Evolutionary conservation across 306 rosid genomes (phyloP).

Genomic region (Hylodesmum podocarpum): DNA sequence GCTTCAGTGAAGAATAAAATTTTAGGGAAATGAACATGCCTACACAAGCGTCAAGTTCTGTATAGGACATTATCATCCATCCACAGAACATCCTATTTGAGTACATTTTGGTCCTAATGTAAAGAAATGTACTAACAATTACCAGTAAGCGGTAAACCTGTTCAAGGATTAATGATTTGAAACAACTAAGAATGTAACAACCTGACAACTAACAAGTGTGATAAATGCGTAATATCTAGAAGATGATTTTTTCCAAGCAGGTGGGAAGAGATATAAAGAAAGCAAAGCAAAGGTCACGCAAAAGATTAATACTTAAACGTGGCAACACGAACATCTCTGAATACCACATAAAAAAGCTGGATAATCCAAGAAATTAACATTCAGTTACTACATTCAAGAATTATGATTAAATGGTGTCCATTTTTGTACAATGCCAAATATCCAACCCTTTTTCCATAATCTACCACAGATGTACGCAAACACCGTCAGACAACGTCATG

Average conservation of each 20-base stretch:
- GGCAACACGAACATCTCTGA: neutral
- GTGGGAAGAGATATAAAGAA: neutral
- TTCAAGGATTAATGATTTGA: neutral
- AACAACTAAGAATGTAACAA: constrained; percentile 17
- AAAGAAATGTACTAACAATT: neutral
- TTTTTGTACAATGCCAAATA: constrained; percentile 28
- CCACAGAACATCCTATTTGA: neutral
- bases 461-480: constrained; percentile 30
- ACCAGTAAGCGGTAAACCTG: neutral
- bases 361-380: constrained; percentile 30
- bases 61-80: neutral
- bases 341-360: neutral
- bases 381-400: constrained; percentile 1
- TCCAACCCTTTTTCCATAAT: neutral
- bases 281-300: neutral
- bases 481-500: constrained; percentile 1
- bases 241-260: neutral
- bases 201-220: neutral
- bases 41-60: neutral
- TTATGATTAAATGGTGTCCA: neutral
- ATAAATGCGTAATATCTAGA: neutral
- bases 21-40: neutral
- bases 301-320: neutral
- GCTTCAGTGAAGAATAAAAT: constrained; percentile 8
- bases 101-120: neutral